Conservation (phyloP, 2,329 filamentous ascomycete genomes). For the Amesomyces nigricolor region DNA sequence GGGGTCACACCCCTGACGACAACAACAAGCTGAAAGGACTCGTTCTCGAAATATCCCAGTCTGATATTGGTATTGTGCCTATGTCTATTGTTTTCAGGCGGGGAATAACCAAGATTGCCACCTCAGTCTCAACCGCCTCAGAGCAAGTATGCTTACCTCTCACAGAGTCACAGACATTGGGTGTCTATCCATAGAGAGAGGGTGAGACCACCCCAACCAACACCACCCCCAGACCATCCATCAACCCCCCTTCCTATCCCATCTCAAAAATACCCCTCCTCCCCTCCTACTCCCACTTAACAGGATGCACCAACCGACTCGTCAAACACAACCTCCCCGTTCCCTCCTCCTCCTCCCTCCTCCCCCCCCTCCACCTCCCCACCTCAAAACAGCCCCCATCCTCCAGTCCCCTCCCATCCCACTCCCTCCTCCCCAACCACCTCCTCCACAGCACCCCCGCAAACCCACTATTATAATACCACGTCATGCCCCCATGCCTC, state of each 20-base stretch:
- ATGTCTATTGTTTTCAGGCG: too few relatives aligned
- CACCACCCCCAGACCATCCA: too few relatives aligned
- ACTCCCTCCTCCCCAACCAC: constrained; percentile 62
- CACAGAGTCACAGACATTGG: too few relatives aligned
- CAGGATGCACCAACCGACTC: constrained; percentile 74
- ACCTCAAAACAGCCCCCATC: constrained; percentile 38
- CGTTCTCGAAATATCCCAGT: too few relatives aligned
- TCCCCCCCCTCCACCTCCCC: constrained; percentile 43
- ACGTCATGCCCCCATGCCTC: constrained; percentile 75
- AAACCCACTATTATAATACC: constrained; percentile 80
- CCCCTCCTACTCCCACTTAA: constrained; percentile 60
- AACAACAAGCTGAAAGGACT: neutral
- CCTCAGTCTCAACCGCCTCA: too few relatives aligned
- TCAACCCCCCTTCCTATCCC: neutral
- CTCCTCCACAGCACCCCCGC: constrained; percentile 70
- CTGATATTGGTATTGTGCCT: too few relatives aligned
- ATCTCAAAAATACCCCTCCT: constrained; percentile 28
- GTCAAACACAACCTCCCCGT: constrained; percentile 71
- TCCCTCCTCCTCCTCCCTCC: constrained; percentile 45
- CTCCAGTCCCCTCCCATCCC: constrained; percentile 44
- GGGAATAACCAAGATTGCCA: too few relatives aligned
- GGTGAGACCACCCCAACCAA: too few relatives aligned
- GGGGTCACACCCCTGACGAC: neutral
- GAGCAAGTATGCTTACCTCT: too few relatives aligned
- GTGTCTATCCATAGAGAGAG: too few relatives aligned